These are phyloP conservation scores for Rosa persica DNA, from an alignment of 306 rosid genomes.

Conservation along the genomic window DNA sequence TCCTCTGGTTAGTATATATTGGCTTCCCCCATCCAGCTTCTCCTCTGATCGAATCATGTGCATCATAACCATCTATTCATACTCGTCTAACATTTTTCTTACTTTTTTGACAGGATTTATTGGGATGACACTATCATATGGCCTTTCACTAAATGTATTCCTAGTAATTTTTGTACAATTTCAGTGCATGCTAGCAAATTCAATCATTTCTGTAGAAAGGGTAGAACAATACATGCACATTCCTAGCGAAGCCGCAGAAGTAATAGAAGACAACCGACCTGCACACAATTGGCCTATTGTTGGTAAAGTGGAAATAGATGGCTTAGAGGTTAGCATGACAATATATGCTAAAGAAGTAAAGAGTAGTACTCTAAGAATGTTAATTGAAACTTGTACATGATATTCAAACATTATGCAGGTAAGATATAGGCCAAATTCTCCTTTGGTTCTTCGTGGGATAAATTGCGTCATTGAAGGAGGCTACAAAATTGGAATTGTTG, in stretches of 20 bases:
- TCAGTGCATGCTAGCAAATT: slow-evolving; percentile 28
- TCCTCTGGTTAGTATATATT: slow-evolving; percentile 26
- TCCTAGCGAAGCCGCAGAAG: slow-evolving; percentile 32
- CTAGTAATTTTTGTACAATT: slow-evolving; percentile 19
- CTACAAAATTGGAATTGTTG: slow-evolving; percentile 34
- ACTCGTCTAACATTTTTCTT: neutral
- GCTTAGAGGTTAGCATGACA: slow-evolving; percentile 22
- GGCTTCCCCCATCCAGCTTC: neutral
- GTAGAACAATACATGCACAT: slow-evolving; percentile 38
- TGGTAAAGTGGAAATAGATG: slow-evolving; percentile 28
- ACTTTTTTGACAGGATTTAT: slow-evolving; percentile 19
- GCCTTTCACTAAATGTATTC: slow-evolving; percentile 27
- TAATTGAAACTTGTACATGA: neutral
- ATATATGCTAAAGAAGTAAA: neutral
- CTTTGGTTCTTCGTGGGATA: slow-evolving; percentile 35
- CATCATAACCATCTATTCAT: neutral
- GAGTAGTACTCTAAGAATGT: neutral
- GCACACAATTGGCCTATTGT: slow-evolving; percentile 24
- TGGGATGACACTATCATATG: slow-evolving; percentile 36
- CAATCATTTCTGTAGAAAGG: slow-evolving; percentile 35
- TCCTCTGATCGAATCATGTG: neutral
- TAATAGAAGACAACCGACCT: slow-evolving; percentile 20
- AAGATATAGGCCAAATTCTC: slow-evolving; percentile 32
- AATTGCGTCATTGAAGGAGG: slow-evolving; percentile 35
- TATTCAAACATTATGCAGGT: slow-evolving; percentile 22